Evolutionary conservation across 73 alveolate genomes (phyloP).

Genomic region (Durusdinium trenchii): DNA sequence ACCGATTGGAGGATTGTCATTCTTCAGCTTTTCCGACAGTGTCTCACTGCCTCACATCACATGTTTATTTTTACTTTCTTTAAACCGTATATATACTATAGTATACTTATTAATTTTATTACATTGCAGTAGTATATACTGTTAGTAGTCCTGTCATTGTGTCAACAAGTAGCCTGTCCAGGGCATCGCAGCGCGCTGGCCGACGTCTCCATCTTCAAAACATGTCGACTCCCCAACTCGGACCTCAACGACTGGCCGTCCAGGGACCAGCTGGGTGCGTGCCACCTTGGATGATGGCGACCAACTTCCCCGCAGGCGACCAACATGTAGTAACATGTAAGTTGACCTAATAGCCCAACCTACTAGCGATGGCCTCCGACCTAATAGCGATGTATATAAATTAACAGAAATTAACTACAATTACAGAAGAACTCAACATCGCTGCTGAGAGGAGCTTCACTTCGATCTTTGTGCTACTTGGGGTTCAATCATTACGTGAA

Average conservation of each 20-base stretch:
- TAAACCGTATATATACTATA: not conserved
- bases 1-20: not conserved
- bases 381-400: not conserved
- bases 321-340: too few species aligned
- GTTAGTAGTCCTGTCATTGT: not conserved
- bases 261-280: constrained; percentile 67
- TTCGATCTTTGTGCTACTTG: not conserved
- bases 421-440: not conserved
- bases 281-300: constrained; percentile 46
- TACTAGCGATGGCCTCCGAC: not conserved
- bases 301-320: too few species aligned
- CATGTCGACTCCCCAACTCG: too few species aligned
- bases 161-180: not conserved
- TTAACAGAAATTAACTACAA: not conserved
- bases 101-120: too few species aligned
- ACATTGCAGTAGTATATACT: not conserved
- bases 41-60: too few species aligned
- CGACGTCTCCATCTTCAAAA: too few species aligned
- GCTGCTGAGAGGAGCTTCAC: not conserved
- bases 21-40: too few species aligned
- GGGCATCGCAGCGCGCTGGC: too few species aligned
- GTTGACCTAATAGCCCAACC: not conserved
- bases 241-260: constrained; percentile 76
- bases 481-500: too few species aligned
- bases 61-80: not conserved